Base-by-base conservation (phyloP, 2,329 filamentous ascomycete species). In the Trematosphaeria pertusa region DNA sequence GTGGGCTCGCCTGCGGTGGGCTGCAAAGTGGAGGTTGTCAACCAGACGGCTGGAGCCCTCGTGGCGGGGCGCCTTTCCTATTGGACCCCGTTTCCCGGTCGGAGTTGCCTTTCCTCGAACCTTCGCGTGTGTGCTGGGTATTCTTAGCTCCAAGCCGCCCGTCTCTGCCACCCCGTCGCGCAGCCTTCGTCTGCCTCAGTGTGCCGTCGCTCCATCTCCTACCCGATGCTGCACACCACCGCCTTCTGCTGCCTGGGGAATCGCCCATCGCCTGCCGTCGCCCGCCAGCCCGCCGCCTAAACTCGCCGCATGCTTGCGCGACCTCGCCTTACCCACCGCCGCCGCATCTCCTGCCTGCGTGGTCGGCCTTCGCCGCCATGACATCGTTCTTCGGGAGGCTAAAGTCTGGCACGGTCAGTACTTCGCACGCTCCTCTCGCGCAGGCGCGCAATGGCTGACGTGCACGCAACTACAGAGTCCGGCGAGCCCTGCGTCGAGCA, bases 321-420 rank as follows among this genome's bases (percentile, higher is more conserved):
- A n/a, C 31, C 34, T 31, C 41, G 43, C 31, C 46, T 52, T 44
- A 24, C 43, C 30, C 50, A 49, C 28, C 52, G 28, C 54, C 50
- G 46, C 44, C 46, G 41, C 39, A 43, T 46, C 50, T 42, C 31
- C 34, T 45, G 48, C 54, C 53, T 52, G 39, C 43, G 41, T 41
- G 46, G 34, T 48, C 43, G 37, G 33, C 35, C 37, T 21, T 56
- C 49, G 38, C 52, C 47, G 46, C 56, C 58, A 81, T 81, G 79
- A 75, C 75, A 60, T 76, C 75, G 34, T 81, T 82, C 75, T 81
- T 81, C 67, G 75, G 76, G 52, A 76, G 78, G 61, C 74, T 81
- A 64, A 81, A 80, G 65, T 71, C 73, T 46, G 73, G 73, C 59
- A 71, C 71, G 58, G 77, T 78, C 56, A 70, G 73, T 75, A 54